phyloP scores from a whole-genome alignment of 306 rosid genomes.

The Trifolium subterraneum region DNA sequence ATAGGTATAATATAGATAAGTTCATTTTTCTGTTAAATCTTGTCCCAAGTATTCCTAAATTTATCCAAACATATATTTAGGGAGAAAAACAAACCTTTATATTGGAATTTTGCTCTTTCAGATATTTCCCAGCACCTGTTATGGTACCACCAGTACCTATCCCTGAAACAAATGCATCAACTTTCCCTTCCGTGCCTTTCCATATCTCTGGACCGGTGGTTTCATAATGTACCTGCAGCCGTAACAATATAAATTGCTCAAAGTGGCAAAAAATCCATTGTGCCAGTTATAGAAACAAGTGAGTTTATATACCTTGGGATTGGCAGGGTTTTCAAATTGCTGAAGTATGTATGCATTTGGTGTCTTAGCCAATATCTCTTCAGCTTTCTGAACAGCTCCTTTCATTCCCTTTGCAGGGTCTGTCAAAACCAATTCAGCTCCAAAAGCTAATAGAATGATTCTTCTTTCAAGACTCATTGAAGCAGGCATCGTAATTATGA shows the following conservation, averaged over 20 bases:
- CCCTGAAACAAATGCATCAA: conserved; percentile 76
- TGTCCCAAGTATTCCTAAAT: conserved; percentile 3
- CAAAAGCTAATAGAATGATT: conserved; percentile 72
- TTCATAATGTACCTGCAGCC: conserved; percentile 70
- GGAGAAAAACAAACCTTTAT: conserved; percentile 57
- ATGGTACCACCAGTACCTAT: conserved; percentile 85
- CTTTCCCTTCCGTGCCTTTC: conserved; percentile 71
- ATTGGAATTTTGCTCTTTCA: conserved; percentile 75
- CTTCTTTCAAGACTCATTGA: conserved; percentile 88
- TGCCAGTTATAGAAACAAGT: conserved; percentile 17
- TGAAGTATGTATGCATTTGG: conserved; percentile 76
- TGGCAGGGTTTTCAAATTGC: conserved; percentile 89
- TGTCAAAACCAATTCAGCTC: conserved; percentile 80
- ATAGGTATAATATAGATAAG: conserved; percentile 8
- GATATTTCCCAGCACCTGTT: conserved; percentile 81
- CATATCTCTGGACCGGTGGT: conserved; percentile 92
- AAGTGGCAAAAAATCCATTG: conserved; percentile 27
- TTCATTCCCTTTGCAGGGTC: conserved; percentile 83
- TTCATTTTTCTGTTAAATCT: conserved; percentile 26
- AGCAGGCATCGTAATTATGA: conserved; percentile 85
- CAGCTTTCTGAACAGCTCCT: conserved; percentile 90
- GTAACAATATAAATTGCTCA: conserved; percentile 25
- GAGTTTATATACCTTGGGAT: conserved; percentile 67
- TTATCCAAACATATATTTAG: conserved; percentile 3
- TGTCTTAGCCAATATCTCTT: conserved; percentile 76